phyloP scores from a whole-genome alignment of 2,329 filamentous ascomycete genomes.

The Bertia moriformis region DNA sequence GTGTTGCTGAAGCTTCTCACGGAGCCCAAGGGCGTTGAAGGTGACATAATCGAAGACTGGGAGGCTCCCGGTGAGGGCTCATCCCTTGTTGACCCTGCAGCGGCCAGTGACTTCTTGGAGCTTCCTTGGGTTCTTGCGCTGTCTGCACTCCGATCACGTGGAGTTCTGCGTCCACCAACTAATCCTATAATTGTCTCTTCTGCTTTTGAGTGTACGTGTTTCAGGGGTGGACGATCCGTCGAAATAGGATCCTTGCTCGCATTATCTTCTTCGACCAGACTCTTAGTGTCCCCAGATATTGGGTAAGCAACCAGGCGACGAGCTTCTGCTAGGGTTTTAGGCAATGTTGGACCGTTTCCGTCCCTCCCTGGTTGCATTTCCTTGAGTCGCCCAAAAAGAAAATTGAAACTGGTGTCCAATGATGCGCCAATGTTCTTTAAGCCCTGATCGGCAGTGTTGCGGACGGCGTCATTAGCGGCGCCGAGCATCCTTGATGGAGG shows the following conservation, averaged over 20 bases:
- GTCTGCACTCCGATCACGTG: slow-evolving; percentile 41
- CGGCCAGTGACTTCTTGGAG: slow-evolving; percentile 22
- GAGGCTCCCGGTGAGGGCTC: not conserved
- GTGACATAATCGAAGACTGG: not conserved
- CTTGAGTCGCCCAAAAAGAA: slow-evolving; percentile 48
- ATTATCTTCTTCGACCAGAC: slow-evolving; percentile 24
- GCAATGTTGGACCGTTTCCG: slow-evolving; percentile 23
- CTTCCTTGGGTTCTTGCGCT: slow-evolving; percentile 30
- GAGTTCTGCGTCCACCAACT: slow-evolving; percentile 29
- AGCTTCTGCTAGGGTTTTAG: slow-evolving; percentile 50
- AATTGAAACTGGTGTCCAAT: slow-evolving; percentile 48
- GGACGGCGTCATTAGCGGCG: slow-evolving; percentile 42
- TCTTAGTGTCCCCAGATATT: slow-evolving; percentile 18
- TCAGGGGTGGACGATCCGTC: slow-evolving; percentile 12
- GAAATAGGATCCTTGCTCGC: slow-evolving; percentile 8
- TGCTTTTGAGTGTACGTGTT: slow-evolving; percentile 10
- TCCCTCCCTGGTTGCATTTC: slow-evolving; percentile 22
- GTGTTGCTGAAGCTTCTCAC: slow-evolving; percentile 40
- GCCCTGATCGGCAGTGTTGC: slow-evolving; percentile 47
- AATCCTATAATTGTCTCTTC: slow-evolving; percentile 35
- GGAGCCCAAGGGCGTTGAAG: slow-evolving; percentile 31
- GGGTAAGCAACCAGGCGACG: slow-evolving; percentile 37
- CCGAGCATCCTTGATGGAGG: slow-evolving; percentile 41
- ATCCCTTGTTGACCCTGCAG: slow-evolving; percentile 2
- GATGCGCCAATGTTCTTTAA: slow-evolving; percentile 49